A percentile compares a stretch with the other conserved stretches of the same genome.
Evolutionary conservation across 331 rosid species (phyloP).

Genomic region (Dryas integrifolia): DNA sequence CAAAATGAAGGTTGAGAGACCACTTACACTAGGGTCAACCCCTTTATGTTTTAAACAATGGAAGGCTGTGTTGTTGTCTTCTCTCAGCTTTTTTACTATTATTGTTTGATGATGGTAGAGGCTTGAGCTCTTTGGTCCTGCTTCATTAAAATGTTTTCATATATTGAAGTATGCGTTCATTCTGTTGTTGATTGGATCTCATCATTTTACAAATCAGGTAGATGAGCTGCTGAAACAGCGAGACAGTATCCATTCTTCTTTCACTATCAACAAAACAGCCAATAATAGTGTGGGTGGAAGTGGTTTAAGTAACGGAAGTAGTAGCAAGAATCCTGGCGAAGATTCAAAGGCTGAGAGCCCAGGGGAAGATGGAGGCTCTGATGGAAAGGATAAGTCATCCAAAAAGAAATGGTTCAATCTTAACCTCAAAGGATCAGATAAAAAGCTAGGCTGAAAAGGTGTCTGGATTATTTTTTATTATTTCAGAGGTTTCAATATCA

Average conservation of each 20-base stretch:
- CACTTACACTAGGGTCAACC: not conserved
- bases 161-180: not conserved
- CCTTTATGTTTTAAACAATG: not conserved
- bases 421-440: conserved; percentile 85
- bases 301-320: conserved; percentile 60
- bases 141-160: not conserved
- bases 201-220: conserved; percentile 52
- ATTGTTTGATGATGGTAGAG: not conserved
- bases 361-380: conserved; percentile 80
- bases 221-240: conserved; percentile 93
- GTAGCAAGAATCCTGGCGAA: conserved; percentile 62
- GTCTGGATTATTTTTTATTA: conserved; percentile 25
- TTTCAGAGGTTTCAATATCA: conserved; percentile 24
- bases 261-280: conserved; percentile 47
- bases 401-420: conserved; percentile 97
- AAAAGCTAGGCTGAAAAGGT: conserved; percentile 46
- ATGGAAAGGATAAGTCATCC: conserved; percentile 77
- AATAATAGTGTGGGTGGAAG: conserved; percentile 37
- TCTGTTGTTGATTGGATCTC: conserved; percentile 1
- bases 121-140: not conserved
- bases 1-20: not conserved
- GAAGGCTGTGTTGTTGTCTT: not conserved
- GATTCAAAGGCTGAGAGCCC: conserved; percentile 66
- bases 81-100: not conserved
- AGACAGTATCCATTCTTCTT: conserved; percentile 76